Conservation (phyloP, 2,329 filamentous ascomycete species). For the Orbilia javanica region DNA sequence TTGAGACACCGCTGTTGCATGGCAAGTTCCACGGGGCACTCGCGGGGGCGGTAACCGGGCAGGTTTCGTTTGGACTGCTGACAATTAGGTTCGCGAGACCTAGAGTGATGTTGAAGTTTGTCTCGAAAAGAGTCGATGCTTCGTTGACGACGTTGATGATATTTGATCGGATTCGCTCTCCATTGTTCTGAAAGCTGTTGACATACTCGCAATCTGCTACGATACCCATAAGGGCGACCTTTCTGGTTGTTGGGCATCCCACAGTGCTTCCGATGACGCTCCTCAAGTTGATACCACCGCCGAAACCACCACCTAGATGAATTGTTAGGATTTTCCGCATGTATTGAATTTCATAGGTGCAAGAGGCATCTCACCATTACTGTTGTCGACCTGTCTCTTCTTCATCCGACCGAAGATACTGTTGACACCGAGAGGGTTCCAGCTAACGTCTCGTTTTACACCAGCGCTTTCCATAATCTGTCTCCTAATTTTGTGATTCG, state of each 20-base stretch:
- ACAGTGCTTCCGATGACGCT: constrained; percentile 81
- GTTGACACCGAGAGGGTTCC: constrained; percentile 65
- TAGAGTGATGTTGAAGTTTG: constrained; percentile 92
- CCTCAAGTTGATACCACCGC: constrained; percentile 81
- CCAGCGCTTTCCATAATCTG: constrained; percentile 69
- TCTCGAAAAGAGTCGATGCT: constrained; percentile 85
- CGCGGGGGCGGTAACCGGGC: constrained; percentile 76
- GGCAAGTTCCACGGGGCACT: constrained; percentile 85
- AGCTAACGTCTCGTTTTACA: constrained; percentile 74
- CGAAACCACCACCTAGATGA: constrained; percentile 74
- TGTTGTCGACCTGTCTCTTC: constrained; percentile 77
- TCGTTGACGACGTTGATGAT: constrained; percentile 86
- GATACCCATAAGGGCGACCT: constrained; percentile 89
- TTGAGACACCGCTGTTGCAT: constrained; percentile 74
- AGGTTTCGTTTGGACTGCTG: constrained; percentile 73
- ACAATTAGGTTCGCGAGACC: constrained; percentile 88
- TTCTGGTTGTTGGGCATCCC: constrained; percentile 91
- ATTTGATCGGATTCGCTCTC: constrained; percentile 73
- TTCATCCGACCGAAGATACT: constrained; percentile 72
- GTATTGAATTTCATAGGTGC: background rate
- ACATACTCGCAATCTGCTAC: constrained; percentile 95
- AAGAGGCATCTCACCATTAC: constrained; percentile 65
- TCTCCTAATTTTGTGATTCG: constrained; percentile 75
- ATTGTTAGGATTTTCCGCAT: constrained; percentile 37
- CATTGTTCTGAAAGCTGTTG: constrained; percentile 73